phyloP scores from a whole-genome alignment of 2,329 filamentous ascomycete genomes.

The Sphaerulina populicola region DNA sequence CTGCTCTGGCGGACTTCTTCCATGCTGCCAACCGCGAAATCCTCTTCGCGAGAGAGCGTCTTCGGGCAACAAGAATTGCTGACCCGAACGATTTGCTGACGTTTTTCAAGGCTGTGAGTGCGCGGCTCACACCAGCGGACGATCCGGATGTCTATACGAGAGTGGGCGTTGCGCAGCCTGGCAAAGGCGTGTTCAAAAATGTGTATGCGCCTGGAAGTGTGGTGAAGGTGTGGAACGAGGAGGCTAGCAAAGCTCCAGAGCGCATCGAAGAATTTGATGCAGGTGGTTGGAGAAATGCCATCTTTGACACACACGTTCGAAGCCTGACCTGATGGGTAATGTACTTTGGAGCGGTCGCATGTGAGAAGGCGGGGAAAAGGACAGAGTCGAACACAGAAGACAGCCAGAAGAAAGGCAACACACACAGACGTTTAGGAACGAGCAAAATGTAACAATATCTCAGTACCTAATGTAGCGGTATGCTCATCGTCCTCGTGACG shows the following conservation, averaged over 20 bases:
- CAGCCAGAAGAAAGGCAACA: background rate
- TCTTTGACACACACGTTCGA: constrained; percentile 51
- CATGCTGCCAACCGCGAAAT: constrained; percentile 75
- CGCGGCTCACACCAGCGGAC: constrained; percentile 61
- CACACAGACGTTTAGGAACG: background rate
- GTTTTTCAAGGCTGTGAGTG: constrained; percentile 73
- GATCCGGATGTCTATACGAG: constrained; percentile 69
- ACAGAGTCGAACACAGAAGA: background rate
- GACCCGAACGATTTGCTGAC: constrained; percentile 71
- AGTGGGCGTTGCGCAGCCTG: constrained; percentile 58
- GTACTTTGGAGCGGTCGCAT: too few relatives aligned
- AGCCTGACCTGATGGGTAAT: constrained; percentile 20
- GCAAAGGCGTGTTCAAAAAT: constrained; percentile 64
- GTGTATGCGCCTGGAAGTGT: constrained; percentile 84
- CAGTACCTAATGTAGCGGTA: background rate
- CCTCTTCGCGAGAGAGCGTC: constrained; percentile 73
- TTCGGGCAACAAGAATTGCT: constrained; percentile 76
- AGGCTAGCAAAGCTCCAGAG: constrained; percentile 62
- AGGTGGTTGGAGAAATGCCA: constrained; percentile 72
- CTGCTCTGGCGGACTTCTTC: constrained; percentile 60
- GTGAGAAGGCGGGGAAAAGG: background rate
- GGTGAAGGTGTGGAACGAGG: constrained; percentile 80
- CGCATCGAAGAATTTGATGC: constrained; percentile 63
- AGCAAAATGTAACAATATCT: background rate
- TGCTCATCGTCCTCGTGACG: background rate